phyloP scores from a whole-genome alignment of 2,329 filamentous ascomycete species.

The Stachybotrys echinatus region DNA sequence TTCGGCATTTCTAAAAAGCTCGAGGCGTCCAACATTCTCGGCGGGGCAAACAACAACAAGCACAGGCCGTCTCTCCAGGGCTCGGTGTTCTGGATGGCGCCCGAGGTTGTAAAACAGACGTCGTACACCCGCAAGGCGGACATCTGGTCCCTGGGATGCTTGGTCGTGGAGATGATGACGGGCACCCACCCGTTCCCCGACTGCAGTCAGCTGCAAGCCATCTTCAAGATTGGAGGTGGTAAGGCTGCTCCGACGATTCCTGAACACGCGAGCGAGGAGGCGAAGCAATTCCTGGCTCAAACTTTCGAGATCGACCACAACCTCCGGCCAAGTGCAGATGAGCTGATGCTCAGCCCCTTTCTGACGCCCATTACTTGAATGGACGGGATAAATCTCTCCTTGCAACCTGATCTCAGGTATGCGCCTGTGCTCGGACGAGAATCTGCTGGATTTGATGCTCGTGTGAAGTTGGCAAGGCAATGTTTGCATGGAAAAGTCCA shows the following conservation, averaged over 20 bases:
- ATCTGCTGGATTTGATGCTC: neutral
- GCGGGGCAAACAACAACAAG: conserved; percentile 60
- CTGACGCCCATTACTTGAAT: conserved; percentile 60
- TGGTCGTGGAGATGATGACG: conserved; percentile 99
- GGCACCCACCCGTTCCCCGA: conserved; percentile 94
- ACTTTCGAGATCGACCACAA: conserved; percentile 97
- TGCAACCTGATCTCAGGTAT: too few relatives aligned
- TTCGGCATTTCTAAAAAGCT: conserved; percentile 98
- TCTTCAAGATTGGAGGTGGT: conserved; percentile 94
- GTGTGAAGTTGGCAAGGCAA: neutral
- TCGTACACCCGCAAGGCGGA: conserved; percentile 98
- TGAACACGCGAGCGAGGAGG: conserved; percentile 78
- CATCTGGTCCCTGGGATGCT: conserved; percentile 94
- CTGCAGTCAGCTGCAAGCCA: conserved; percentile 93
- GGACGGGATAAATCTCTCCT: too few relatives aligned
- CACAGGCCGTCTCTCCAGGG: conserved; percentile 81
- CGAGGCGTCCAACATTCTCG: conserved; percentile 81
- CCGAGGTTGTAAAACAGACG: conserved; percentile 96
- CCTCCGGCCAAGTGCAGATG: conserved; percentile 84
- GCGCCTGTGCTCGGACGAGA: neutral
- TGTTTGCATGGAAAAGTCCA: too few relatives aligned
- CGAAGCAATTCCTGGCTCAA: conserved; percentile 73
- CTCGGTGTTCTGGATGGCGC: conserved; percentile 99
- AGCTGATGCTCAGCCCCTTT: conserved; percentile 80
- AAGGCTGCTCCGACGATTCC: conserved; percentile 86